These are phyloP conservation scores for Sporopachydermia lactativora DNA, from an alignment of 805 yeast genomes.

Conservation along the genomic window DNA sequence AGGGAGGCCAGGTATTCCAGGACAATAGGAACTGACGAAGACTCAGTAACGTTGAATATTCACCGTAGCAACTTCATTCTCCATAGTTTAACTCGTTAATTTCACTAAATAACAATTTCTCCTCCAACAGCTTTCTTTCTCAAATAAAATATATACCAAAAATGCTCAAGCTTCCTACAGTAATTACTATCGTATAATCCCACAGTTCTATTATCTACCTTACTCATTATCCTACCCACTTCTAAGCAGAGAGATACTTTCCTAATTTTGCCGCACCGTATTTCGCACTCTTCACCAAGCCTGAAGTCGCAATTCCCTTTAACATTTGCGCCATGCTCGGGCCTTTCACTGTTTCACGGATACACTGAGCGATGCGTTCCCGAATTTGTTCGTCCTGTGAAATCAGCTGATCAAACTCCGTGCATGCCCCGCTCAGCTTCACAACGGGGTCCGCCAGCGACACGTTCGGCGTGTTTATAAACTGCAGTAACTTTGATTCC, in stretches of 20 bases:
- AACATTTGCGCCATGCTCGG: slow-evolving; percentile 67
- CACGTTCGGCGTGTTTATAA: slow-evolving; percentile 5
- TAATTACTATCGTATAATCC: no score
- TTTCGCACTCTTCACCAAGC: slow-evolving; percentile 48
- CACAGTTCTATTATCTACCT: no score
- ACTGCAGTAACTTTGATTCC: slow-evolving; percentile 5
- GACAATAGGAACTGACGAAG: no score
- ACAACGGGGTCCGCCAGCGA: slow-evolving; percentile 1
- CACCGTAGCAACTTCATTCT: no score
- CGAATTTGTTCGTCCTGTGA: slow-evolving; percentile 28
- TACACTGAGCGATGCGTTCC: slow-evolving; percentile 22
- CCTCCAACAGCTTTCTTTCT: no score
- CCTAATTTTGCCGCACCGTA: slow-evolving; percentile 64
- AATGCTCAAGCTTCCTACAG: no score
- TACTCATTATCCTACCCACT: no score
- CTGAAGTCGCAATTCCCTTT: slow-evolving; percentile 85
- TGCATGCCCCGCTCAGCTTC: slow-evolving; percentile 8
- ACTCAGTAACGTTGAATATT: no score
- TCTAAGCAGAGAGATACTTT: slow-evolving; percentile 17
- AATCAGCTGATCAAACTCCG: slow-evolving; percentile 26
- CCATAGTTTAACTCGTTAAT: no score
- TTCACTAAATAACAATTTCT: no score
- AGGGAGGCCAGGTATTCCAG: no score
- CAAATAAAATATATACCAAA: no score
- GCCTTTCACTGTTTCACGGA: slow-evolving; percentile 42